These are phyloP conservation scores for Globisporangium cystogenes DNA, from an alignment of 352 stramenopile genomes.

Conservation along the genomic window DNA sequence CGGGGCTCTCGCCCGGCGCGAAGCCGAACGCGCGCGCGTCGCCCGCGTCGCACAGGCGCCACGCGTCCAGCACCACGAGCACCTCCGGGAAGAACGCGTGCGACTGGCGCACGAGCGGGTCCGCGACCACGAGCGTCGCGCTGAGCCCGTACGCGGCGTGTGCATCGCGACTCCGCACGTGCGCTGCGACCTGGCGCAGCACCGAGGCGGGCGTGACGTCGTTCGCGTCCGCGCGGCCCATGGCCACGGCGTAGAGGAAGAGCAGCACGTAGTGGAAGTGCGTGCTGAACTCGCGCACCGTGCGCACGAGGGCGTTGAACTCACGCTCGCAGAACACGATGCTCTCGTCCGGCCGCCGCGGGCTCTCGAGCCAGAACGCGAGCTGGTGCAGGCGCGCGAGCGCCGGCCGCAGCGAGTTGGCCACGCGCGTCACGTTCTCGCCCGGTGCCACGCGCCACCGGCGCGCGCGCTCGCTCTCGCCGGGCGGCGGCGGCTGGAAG, in stretches of 20 bases:
- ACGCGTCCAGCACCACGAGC: constrained; percentile 60
- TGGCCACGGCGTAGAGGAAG: constrained; percentile 36
- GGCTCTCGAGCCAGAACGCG: constrained; percentile 22
- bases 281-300: constrained; percentile 17
- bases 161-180: background rate
- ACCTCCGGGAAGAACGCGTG: constrained; percentile 69
- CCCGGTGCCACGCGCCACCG: constrained; percentile 19
- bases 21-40: constrained; percentile 30
- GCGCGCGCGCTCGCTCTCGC: constrained; percentile 5
- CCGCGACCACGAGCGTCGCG: background rate
- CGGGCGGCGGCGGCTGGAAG: constrained; percentile 24
- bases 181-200: constrained; percentile 3
- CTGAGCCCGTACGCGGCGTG: constrained; percentile 7
- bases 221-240: constrained; percentile 20
- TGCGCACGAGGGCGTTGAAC: constrained; percentile 18
- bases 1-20: constrained; percentile 16
- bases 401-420: constrained; percentile 16
- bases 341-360: background rate
- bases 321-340: constrained; percentile 22
- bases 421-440: constrained; percentile 15
- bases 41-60: constrained; percentile 33
- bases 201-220: constrained; percentile 1
- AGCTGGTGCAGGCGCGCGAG: constrained; percentile 17
- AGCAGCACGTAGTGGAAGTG: constrained; percentile 44
- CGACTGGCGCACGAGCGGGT: constrained; percentile 40